These are phyloP conservation scores for Neophaeococcomyces aloes DNA, from an alignment of 2,329 filamentous ascomycete species.

Conservation along the genomic window DNA sequence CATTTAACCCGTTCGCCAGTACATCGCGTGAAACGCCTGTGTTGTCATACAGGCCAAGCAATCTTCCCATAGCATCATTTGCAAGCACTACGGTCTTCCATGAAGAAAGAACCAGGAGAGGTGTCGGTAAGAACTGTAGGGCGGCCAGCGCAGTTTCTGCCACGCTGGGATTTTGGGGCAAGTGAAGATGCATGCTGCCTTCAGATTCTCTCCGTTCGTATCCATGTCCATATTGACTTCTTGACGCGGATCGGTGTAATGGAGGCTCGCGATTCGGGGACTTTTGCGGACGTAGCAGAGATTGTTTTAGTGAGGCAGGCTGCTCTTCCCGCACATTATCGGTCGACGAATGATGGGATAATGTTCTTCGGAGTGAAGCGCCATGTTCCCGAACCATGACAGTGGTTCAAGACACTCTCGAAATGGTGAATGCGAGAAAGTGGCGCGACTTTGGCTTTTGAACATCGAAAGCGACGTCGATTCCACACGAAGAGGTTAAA, in stretches of 20 bases:
- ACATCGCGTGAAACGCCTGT: conserved; percentile 24
- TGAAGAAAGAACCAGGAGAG: conserved; percentile 57
- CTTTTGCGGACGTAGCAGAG: not conserved
- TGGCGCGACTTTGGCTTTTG: not conserved
- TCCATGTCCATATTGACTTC: conserved; percentile 4
- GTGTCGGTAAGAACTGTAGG: conserved; percentile 64
- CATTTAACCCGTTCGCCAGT: conserved; percentile 51
- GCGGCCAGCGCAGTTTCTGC: conserved; percentile 48
- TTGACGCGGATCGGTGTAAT: too few relatives aligned
- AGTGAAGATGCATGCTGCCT: conserved; percentile 13
- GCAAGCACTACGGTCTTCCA: conserved; percentile 61
- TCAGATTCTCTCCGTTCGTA: not conserved
- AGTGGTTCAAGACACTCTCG: not conserved
- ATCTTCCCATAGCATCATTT: conserved; percentile 63
- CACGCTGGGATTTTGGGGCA: conserved; percentile 13
- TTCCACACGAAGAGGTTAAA: too few relatives aligned
- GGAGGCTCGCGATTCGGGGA: too few relatives aligned
- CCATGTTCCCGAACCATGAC: not conserved
- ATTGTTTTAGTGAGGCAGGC: not conserved
- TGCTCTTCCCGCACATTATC: not conserved
- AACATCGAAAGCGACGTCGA: too few relatives aligned
- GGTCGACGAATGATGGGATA: not conserved
- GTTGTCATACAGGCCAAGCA: conserved; percentile 49
- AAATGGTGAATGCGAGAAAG: not conserved
- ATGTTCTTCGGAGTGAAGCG: not conserved